phyloP scores from a whole-genome alignment of 768 basidiomycete species.

The Leccinum subtestaceum region DNA sequence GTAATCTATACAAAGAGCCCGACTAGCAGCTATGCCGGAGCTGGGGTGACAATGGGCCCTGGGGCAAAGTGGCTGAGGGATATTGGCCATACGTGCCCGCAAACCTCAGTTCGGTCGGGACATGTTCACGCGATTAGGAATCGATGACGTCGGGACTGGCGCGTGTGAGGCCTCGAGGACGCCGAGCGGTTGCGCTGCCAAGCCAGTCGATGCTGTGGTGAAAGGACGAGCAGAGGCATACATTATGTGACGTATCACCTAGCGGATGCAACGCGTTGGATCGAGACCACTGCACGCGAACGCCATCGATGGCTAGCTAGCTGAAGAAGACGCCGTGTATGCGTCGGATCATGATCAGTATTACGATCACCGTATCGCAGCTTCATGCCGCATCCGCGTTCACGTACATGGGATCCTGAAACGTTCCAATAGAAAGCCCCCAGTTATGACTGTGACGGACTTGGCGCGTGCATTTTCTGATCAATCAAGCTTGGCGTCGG shows the following conservation, averaged over 20 bases:
- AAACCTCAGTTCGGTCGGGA: not conserved
- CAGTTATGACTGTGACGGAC: too few relatives aligned
- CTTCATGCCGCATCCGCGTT: not conserved
- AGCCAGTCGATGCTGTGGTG: not conserved
- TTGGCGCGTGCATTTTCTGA: too few relatives aligned
- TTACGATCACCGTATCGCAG: not conserved
- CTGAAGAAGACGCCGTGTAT: not conserved
- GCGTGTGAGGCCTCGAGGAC: not conserved
- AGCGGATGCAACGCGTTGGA: not conserved
- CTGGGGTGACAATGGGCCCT: conserved; percentile 14
- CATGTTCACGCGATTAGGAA: not conserved
- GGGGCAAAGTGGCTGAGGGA: conserved; percentile 7
- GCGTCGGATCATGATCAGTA: not conserved
- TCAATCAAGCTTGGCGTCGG: not conserved
- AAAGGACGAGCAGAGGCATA: not conserved
- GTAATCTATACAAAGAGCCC: not conserved
- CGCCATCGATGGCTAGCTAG: not conserved
- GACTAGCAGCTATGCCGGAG: not conserved
- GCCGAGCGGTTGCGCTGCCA: not conserved
- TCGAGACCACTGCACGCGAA: not conserved
- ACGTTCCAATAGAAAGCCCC: not conserved
- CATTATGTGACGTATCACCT: not conserved
- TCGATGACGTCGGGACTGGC: not conserved
- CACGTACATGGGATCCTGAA: not conserved
- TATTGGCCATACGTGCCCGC: conserved; percentile 21